These are phyloP conservation scores for Trichosporon asahii DNA, from an alignment of 1,284 basidiomycete species.

Conservation along the genomic window DNA sequence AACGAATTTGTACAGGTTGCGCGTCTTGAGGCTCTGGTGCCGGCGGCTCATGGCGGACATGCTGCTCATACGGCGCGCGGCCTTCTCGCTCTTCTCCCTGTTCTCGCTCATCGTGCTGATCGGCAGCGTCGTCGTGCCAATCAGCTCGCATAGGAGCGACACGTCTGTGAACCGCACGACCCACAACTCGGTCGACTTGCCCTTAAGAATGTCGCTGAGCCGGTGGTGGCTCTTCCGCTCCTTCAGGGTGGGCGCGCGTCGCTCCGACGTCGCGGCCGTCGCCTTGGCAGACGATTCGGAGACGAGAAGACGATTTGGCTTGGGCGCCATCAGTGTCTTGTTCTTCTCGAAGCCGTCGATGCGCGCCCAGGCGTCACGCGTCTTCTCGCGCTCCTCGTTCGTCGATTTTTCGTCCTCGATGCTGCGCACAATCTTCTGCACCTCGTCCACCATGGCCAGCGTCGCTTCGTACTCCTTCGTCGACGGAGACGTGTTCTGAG, in stretches of 20 bases:
- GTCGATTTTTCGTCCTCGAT: constrained; percentile 98
- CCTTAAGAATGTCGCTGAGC: constrained; percentile 63
- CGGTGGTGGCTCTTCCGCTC: constrained; percentile 79
- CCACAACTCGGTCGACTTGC: constrained; percentile 74
- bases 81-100: constrained; percentile 4
- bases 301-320: constrained; percentile 78
- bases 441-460: constrained; percentile 91
- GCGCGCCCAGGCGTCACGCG: constrained; percentile 87
- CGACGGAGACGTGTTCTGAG: constrained; percentile 78
- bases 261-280: neutral
- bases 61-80: constrained; percentile 12
- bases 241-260: constrained; percentile 38
- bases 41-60: constrained; percentile 62
- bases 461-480: constrained; percentile 97
- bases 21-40: constrained; percentile 68
- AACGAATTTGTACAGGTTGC: constrained; percentile 71
- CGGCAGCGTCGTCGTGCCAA: constrained; percentile 82
- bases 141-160: constrained; percentile 82
- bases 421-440: constrained; percentile 88
- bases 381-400: constrained; percentile 90
- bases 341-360: constrained; percentile 87
- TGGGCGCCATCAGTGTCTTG: constrained; percentile 71
- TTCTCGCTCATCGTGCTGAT: constrained; percentile 54
- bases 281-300: constrained; percentile 66
- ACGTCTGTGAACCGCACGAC: constrained; percentile 93